Base-by-base conservation (phyloP, 148 eudicot species). In the Silene latifolia region DNA sequence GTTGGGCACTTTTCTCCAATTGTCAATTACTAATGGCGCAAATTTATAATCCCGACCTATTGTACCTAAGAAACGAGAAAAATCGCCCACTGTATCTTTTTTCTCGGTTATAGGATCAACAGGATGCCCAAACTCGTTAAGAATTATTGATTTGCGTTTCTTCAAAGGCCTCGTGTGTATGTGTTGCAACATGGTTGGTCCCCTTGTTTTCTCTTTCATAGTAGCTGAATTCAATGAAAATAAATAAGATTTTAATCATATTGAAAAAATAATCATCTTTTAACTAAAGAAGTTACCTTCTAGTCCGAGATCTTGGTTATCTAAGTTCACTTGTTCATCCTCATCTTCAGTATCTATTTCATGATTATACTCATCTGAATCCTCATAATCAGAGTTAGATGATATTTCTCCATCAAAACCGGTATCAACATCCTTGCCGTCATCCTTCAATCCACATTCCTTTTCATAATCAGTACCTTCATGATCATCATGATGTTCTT, bases 11-110 rank as follows among this genome's bases (percentile, higher is more conserved):
- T 76, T 54, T 13, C 24, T 24, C 66, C 72, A 67, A 3, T 72
- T 56, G 0, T 35, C 58, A 57, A 10, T 5, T 0, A 15, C 51
- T n/a, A 76, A 57, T 11, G 78, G 72, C 8, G 72, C 78, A 66
- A 57, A 67, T 11, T 17, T 23, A 18, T 67, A 66, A 8, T 66
- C 72, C 54, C 47, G 66, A 63, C 47, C 77, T 46, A 64, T 25
- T 47, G 77, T 51, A 53, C 72, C 63, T 57, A 75, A 32, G 19
- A 76, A 76, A 4, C 57, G 73, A 39, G 78, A 76, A 58, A 76
- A 67, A 14, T 67, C 58, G 11, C 56, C 23, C 1, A 67, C 57
- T 1, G 35, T 35, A 57, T 67, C 63, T 35, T 44, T 6, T 27
- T 20, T 53, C 7, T 58, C 27, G 2, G 42, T 42, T 5, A 44